Base-by-base conservation (phyloP, 78 protist species). In the Emiliania huxleyi region DNA sequence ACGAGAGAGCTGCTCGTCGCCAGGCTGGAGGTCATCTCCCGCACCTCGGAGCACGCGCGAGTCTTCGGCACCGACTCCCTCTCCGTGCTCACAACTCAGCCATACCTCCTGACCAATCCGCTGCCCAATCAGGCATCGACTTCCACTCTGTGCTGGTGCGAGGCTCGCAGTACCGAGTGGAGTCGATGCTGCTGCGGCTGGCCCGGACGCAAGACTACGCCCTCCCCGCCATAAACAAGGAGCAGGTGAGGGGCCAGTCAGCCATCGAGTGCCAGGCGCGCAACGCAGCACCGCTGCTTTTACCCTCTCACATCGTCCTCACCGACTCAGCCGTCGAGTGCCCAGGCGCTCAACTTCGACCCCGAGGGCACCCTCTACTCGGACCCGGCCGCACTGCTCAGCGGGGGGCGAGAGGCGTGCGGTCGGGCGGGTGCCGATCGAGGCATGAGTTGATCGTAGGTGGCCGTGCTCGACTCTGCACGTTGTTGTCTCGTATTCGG, bases 151-250 rank as follows among this genome's bases (percentile, higher is more conserved):
- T 89, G 26, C 0, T 48, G 26, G 43, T 75, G 8, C 90, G 99
- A 0, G 99, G 99, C 38, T 95, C 98, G 38, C 99, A 98, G 91
- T 98, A 89, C 93, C 93, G 98, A 0, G 99, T 98, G 0, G 99
- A 98, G 93, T 71, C 95, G 19, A 94, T 98, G 96, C 88, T 98
- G 81, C 42, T 93, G 18, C 91, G 99, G 2, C 71, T 98, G 0
- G 93, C 99, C 25, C 93, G 93, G 55, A 96, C 98, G 11, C 94
- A 62, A 56, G 91, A 95, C 90, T 96, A 35, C 56, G 91, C 95
- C 4, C 5, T 95, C 75, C 71, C 95, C 26, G 93, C 98, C 19
- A 98, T 99, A 33, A n/a, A 93, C 46, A 52, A 92, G 40, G 87
- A 55, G 23, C 95, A 95, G 45, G 95, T 96, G 23, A 77, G 71